Base-by-base conservation (phyloP, 2,329 filamentous ascomycete species). In the Ophiocordyceps polyrhachis-furcata region DNA sequence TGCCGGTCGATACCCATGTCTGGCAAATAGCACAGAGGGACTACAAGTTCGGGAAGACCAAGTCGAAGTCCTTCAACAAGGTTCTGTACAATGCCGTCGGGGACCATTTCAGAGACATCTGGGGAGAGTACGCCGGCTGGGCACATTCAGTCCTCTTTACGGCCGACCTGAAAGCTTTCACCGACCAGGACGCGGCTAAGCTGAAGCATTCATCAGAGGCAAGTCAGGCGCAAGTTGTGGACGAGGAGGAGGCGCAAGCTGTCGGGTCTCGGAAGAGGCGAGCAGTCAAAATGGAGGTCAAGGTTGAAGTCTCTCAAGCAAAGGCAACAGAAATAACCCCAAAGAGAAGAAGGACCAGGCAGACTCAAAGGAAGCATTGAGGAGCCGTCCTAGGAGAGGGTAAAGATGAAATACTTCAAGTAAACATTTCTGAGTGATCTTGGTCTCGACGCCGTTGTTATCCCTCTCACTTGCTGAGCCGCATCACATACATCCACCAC, bases 11-110 rank as follows among this genome's bases (percentile, higher is more conserved):
- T 61, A 98, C 93, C 1, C 93, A 98, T 62, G 86, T 98, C 13
- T 96, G 88, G 89, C 88, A 96, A 66, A 96, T 98, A 56, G 93
- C 91, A 1, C 85, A 93, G 59, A 73, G 91, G 44, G 91, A 98
- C 61, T 98, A 98, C 64, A 87, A 81, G 47, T 93, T 98, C 54
- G 84, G 85, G 7, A 89, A 85, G 56, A 77, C 76, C 9, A 91
- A 88, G 56, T 83, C 62, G 49, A 89, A 87, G 56, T 89, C 85
- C 42, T 70, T 98, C 49, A 95, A 82, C 14, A 93, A 93, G 57
- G 74, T 73, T 38, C 88, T 85, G 50, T 96, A 98, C 56, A 81
- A 91, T 57, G 84, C 86, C 0, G 78, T 98, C 14, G 91, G 83
- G 0, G 83, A 93, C 50, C 83, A 93, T 54, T 98, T 98, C 55